A percentile compares a stretch with the other conserved stretches of the same genome.
Conservation (phyloP, 441 rosid genomes). For the Erodium trifolium region DNA sequence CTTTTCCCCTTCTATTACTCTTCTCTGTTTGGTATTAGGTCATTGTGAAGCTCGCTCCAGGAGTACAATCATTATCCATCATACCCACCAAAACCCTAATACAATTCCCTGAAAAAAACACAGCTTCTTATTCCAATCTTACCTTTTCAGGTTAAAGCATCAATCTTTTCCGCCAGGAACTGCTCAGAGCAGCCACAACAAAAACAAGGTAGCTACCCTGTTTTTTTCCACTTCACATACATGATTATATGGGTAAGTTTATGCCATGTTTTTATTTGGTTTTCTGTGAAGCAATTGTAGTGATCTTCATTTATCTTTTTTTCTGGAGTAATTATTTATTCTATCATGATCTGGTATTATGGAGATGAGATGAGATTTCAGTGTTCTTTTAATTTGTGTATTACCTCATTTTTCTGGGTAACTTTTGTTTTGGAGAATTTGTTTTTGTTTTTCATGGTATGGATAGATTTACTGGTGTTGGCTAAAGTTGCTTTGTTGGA, state of each 20-base stretch:
- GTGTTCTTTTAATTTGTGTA: background rate
- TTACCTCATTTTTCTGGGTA: background rate
- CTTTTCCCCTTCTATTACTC: background rate
- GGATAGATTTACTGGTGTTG: background rate
- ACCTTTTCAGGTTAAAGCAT: constrained; percentile 1
- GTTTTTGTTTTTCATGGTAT: background rate
- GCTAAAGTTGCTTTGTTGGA: background rate
- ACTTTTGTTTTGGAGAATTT: background rate
- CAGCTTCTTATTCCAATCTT: background rate
- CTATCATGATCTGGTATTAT: background rate
- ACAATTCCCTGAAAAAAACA: background rate
- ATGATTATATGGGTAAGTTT: too few relatives aligned
- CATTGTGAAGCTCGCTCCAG: background rate
- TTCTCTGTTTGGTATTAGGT: background rate
- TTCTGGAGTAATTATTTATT: background rate
- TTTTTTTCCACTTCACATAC: too few relatives aligned
- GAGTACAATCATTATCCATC: background rate
- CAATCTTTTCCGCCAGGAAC: background rate
- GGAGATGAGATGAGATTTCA: background rate
- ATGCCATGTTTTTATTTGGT: background rate
- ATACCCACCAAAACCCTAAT: background rate
- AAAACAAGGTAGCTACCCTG: background rate
- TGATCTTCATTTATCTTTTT: background rate
- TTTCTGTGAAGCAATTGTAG: background rate
- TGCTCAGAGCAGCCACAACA: background rate